Evolutionary conservation across 768 basidiomycete species (phyloP), one percentile per base, ranked within the genome.

Genomic region (Phlebiopsis gigantea): DNA sequence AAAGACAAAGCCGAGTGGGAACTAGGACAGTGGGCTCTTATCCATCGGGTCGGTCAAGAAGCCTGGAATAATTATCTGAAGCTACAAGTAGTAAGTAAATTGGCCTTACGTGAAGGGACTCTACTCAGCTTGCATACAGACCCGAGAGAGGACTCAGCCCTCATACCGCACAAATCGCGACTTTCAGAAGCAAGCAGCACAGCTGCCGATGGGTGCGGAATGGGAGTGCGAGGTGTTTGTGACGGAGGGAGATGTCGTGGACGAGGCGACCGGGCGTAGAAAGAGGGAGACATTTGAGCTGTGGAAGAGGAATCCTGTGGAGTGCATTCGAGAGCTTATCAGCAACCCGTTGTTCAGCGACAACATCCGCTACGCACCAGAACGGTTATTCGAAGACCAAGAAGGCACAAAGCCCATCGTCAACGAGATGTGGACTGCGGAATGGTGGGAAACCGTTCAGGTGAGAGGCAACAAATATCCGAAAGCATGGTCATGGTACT

Each of bases 361-460:
- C 0, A 55, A 67, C 25, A 64, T 77, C 0, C 49, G 62, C 0
- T 68, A 73, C 54, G 59, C 60, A n/a, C 77, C 76, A 0, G 72
- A 76, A 50, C 58, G 62, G 5, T 70, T 73, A 43, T 77, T 69
- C 52, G 42, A 56, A 0, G 71, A 75, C 55, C 51, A 28, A 0
- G 63, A 65, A 4, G 34, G 65, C 12, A 67, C 45, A 2, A 49
- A 56, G 1, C 59, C 70, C 0, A 22, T 76, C 0, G 77, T 68
- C 55, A 51, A 57, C 50, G 75, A 80, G 47, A 74, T 79, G 72
- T 68, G 76, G 50, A 77, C 77, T 0, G 76, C 72, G 0, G 68
- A 73, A 44, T 81, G 79, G 79, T 80, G 79, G 80, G 78, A 75
- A 75, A 48, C 55, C 3, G 72, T 69, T 0, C 79, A 81, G 68